These are phyloP conservation scores for Lepidium africanum DNA, from an alignment of 345 rosid genomes.

Conservation along the genomic window DNA sequence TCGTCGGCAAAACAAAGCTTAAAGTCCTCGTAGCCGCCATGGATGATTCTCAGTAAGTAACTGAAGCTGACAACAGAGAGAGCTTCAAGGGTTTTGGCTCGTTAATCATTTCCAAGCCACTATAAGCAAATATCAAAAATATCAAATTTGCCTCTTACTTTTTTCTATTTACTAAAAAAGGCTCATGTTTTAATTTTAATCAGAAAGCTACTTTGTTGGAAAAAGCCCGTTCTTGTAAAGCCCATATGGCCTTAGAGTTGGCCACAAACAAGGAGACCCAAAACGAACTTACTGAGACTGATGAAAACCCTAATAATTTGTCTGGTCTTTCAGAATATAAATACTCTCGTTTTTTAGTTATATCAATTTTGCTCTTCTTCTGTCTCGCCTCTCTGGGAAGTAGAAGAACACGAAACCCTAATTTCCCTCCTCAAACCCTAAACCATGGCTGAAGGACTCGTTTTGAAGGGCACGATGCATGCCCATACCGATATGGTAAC, in stretches of 20 bases:
- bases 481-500: constrained; percentile 94
- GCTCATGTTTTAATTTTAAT: not conserved
- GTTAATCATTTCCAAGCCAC: not conserved
- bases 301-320: constrained; percentile 4
- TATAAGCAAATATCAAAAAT: not conserved
- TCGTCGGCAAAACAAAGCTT: constrained; percentile 7
- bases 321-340: not conserved
- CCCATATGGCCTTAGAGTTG: not conserved
- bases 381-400: not conserved
- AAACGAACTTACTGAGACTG: not conserved
- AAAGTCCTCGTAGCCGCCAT: constrained; percentile 30
- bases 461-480: constrained; percentile 69
- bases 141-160: not conserved
- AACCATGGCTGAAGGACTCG: constrained; percentile 55
- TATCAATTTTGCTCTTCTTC: not conserved
- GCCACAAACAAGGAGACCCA: not conserved
- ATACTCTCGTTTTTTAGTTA: not conserved
- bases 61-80: not conserved
- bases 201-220: no score
- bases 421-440: not conserved
- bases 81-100: not conserved
- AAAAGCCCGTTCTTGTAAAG: not conserved
- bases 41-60: not conserved
- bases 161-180: not conserved
- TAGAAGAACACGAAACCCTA: not conserved